A percentile compares a stretch with the other conserved stretches of the same genome.
Evolutionary conservation across 2,329 filamentous ascomycete genomes (phyloP).

Genomic region (Conoideocrella luteorostrata): DNA sequence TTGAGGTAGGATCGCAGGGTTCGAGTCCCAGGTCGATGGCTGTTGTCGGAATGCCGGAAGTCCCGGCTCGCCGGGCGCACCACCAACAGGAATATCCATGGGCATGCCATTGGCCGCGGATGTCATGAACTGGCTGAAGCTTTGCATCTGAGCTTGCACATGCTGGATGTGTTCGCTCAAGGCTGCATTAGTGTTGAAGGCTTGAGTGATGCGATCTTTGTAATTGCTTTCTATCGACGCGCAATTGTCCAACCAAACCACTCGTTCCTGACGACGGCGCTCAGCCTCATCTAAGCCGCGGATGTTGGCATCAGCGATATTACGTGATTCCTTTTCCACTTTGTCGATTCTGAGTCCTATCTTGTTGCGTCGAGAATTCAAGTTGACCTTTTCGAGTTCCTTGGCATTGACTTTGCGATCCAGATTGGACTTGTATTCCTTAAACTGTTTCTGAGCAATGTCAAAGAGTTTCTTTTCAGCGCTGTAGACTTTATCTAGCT

Average conservation of each 20-base stretch:
- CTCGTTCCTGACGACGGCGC: slow-evolving; percentile 46
- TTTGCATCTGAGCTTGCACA: slow-evolving; percentile 25
- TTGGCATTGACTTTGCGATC: slow-evolving; percentile 58
- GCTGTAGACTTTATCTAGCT: slow-evolving; percentile 45
- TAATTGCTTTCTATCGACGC: slow-evolving; percentile 40
- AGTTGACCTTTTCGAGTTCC: slow-evolving; percentile 55
- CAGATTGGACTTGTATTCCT: slow-evolving; percentile 52
- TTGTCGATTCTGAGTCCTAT: slow-evolving; percentile 65
- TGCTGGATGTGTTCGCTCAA: slow-evolving; percentile 24
- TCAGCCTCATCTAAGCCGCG: slow-evolving; percentile 59
- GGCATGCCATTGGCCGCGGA: slow-evolving; percentile 25
- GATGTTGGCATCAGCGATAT: slow-evolving; percentile 62
- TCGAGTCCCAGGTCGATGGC: slow-evolving; percentile 27
- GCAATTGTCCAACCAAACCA: slow-evolving; percentile 40
- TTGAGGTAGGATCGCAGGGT: slow-evolving; percentile 26
- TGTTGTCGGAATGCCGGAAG: slow-evolving; percentile 16
- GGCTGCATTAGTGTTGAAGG: slow-evolving; percentile 25
- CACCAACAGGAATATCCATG: slow-evolving; percentile 20
- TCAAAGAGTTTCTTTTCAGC: slow-evolving; percentile 56
- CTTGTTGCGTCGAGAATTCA: slow-evolving; percentile 66
- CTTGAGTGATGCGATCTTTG: slow-evolving; percentile 34
- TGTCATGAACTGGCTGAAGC: slow-evolving; percentile 24
- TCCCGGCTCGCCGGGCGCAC: slow-evolving; percentile 12
- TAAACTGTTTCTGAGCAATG: slow-evolving; percentile 45
- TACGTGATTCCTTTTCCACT: slow-evolving; percentile 65